These are phyloP conservation scores for Wallacemonas collosoma DNA, from an alignment of 208 protist species.

Conservation along the genomic window DNA sequence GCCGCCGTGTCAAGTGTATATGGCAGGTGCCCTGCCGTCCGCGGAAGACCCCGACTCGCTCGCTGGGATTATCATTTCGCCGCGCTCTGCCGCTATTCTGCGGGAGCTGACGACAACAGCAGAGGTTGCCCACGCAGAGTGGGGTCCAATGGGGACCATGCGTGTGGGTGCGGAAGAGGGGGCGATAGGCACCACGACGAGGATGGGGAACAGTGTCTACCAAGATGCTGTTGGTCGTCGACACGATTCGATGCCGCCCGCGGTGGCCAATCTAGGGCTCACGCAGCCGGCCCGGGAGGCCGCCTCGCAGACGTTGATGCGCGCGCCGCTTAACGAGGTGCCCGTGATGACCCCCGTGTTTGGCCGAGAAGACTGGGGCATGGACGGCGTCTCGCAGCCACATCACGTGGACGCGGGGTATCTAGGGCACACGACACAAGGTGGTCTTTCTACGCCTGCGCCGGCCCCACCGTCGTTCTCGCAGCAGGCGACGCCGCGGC, in stretches of 20 bases:
- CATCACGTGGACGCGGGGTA: not conserved
- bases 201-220: too few species aligned
- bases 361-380: not conserved
- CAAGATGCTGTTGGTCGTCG: too few species aligned
- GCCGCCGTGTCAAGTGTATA: slow-evolving; percentile 9
- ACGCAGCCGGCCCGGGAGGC: too few species aligned
- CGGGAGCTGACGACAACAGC: not conserved
- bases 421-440: not conserved
- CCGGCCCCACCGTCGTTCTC: not conserved
- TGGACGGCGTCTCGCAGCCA: not conserved
- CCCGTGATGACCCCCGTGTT: not conserved
- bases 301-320: not conserved
- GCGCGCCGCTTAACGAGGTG: not conserved
- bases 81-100: slow-evolving; percentile 6
- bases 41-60: slow-evolving; percentile 14
- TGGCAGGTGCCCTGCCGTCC: slow-evolving; percentile 1
- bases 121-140: not conserved
- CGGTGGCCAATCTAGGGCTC: too few species aligned
- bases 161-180: too few species aligned
- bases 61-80: slow-evolving; percentile 9
- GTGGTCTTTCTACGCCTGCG: not conserved
- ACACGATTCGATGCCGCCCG: too few species aligned
- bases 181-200: too few species aligned
- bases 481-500: too few species aligned
- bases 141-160: too few species aligned